Base-by-base conservation (phyloP, 768 basidiomycete species). In the Rhodotorula toruloides region DNA sequence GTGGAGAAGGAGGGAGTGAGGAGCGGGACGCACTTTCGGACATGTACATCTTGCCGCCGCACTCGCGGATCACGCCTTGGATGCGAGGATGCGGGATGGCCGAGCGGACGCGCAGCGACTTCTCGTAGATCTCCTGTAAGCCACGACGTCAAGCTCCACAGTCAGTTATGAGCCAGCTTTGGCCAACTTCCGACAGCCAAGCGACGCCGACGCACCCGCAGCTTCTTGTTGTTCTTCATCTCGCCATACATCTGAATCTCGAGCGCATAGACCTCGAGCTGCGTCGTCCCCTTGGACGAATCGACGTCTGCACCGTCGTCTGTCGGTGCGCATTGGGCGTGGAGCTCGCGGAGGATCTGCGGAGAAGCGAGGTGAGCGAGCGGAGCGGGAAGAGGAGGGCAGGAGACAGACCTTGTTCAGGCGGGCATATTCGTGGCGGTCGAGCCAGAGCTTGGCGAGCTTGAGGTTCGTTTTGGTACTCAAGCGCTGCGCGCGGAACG, bases 41-140 rank as follows among this genome's bases (percentile, higher is more conserved):
- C 96, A 99, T 98, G 93, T 96, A 98, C 96, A 99, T 99, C 80
- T 99, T 99, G 4, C 96, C 96, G 22, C 96, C 96, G 72, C 94
- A 98, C 78, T 99, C 96, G 76, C 93, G 90, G 79, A 99, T 98
- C 57, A 98, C 91, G 48, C 94, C 96, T 88, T 97, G 93, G 75
- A 98, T 97, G 37, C 91, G 84, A 16, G 96, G 96, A 79, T 98
- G 96, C 22, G 96, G 92, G 67, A 99, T 97, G 16, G 96, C 96
- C 13, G 91, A 92, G 31, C 90, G 88, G 57, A 99, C 90, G 49
- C 86, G 84, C 70, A 89, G 89, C 19, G 90, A 87, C 16, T 94
- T 92, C 72, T 96, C 93, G 79, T 99, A 99, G 59, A 98, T 96
- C 79, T 96, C 92, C 91, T 96, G 74, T 29, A 63, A 19, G 48